Evolutionary conservation across 2,329 filamentous ascomycete genomes (phyloP).

Genomic region (Sporothrix pseudoabietina): DNA sequence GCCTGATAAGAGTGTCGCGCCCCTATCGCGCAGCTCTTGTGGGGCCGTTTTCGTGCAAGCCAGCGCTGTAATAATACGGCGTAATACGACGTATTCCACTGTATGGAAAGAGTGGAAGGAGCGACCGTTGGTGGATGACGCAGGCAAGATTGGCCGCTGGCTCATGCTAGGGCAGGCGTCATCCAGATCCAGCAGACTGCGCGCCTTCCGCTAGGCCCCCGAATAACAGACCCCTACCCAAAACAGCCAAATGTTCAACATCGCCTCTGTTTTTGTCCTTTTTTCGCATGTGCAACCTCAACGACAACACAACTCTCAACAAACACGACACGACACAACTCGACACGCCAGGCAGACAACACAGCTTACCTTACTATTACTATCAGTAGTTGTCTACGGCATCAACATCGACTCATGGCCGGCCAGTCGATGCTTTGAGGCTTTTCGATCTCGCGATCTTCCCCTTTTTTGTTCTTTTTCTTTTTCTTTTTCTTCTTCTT

Average conservation of each 20-base stretch:
- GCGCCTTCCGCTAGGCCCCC: constrained; percentile 25
- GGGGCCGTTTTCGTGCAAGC: neutral
- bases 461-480: neutral
- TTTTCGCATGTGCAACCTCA: constrained; percentile 25
- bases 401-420: constrained; percentile 9
- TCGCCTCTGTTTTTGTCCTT: neutral
- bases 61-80: neutral
- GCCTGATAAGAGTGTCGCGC: neutral
- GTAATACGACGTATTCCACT: too few species aligned
- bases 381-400: neutral
- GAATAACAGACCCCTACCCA: constrained; percentile 19
- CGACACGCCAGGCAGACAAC: neutral
- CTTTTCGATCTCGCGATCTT: neutral
- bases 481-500: neutral
- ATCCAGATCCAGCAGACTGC: neutral
- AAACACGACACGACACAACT: neutral
- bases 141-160: constrained; percentile 18
- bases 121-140: constrained; percentile 15
- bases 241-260: neutral
- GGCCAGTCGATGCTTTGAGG: constrained; percentile 8
- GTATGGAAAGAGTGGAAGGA: neutral
- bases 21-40: constrained; percentile 13
- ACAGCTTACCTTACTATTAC: too few species aligned
- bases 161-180: constrained; percentile 5
- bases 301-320: neutral